A percentile compares a stretch with the other conserved stretches of the same genome.
These are phyloP conservation scores for Claviceps fusiformis DNA, from an alignment of 2,329 filamentous ascomycete species.

Conservation along the genomic window DNA sequence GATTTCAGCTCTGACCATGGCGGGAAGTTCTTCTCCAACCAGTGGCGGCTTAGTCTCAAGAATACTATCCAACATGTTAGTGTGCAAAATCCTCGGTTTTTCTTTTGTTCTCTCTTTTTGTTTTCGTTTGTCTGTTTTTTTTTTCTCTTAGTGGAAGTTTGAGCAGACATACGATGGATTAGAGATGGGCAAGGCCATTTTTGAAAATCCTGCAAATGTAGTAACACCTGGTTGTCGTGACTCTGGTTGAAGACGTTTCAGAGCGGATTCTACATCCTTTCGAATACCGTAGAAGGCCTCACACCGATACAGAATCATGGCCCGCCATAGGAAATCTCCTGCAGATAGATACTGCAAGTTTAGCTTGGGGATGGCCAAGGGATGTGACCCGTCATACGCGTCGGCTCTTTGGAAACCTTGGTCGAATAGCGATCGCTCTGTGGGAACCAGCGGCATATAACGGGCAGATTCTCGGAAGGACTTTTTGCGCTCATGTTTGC, in stretches of 20 bases:
- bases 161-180: slow-evolving; percentile 48
- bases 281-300: slow-evolving; percentile 91
- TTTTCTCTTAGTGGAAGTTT: not conserved
- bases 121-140: not conserved
- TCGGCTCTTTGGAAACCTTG: slow-evolving; percentile 67
- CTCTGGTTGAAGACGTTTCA: slow-evolving; percentile 67
- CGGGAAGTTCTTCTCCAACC: slow-evolving; percentile 74
- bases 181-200: slow-evolving; percentile 78
- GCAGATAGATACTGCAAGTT: slow-evolving; percentile 93
- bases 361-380: slow-evolving; percentile 82
- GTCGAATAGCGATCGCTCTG: slow-evolving; percentile 71
- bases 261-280: slow-evolving; percentile 72
- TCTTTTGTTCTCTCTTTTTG: not conserved
- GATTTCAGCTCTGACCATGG: slow-evolving; percentile 75
- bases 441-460: slow-evolving; percentile 66
- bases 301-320: slow-evolving; percentile 74
- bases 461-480: slow-evolving; percentile 72
- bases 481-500: slow-evolving; percentile 60
- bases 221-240: slow-evolving; percentile 49
- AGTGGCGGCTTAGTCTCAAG: slow-evolving; percentile 71
- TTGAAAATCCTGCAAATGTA: slow-evolving; percentile 71
- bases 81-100: not conserved
- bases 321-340: slow-evolving; percentile 93
- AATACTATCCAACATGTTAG: slow-evolving; percentile 33
- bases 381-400: slow-evolving; percentile 71